Evolutionary conservation across 306 rosid species (phyloP).

Genomic region (Calophaca sinica): DNA sequence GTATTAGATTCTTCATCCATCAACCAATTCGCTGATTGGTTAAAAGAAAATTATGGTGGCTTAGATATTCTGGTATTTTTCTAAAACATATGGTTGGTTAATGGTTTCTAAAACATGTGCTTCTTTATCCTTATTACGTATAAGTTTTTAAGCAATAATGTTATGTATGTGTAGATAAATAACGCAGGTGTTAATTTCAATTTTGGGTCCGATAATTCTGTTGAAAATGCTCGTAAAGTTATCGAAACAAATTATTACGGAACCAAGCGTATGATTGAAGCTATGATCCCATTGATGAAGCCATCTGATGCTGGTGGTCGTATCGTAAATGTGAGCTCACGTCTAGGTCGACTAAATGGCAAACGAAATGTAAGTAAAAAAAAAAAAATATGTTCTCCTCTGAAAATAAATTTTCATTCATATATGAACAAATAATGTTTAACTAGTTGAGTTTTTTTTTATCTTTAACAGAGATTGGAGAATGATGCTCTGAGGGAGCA

Average conservation of each 20-base stretch:
- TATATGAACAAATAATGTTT: not conserved
- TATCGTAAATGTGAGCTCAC: conserved; percentile 86
- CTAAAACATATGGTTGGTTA: no score
- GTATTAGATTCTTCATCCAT: conserved; percentile 60
- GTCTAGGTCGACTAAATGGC: conserved; percentile 83
- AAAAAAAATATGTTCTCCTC: not conserved
- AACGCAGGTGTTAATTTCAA: conserved; percentile 94
- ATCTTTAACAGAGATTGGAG: conserved; percentile 60
- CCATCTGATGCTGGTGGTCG: conserved; percentile 72
- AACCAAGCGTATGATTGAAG: conserved; percentile 74
- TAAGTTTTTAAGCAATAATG: no score
- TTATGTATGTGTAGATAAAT: conserved; percentile 63
- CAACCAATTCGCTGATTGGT: conserved; percentile 66
- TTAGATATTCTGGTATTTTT: conserved; percentile 69
- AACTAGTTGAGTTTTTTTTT: not conserved
- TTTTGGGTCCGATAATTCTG: conserved; percentile 76
- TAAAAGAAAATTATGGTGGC: conserved; percentile 77
- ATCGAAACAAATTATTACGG: conserved; percentile 81
- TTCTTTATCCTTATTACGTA: no score
- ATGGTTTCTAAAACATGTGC: no score
- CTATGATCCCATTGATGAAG: conserved; percentile 90
- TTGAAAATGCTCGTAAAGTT: conserved; percentile 68
- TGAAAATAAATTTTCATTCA: not conserved
- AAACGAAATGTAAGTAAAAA: conserved; percentile 68
- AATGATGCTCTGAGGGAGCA: conserved; percentile 66